Conservation (phyloP, 371 early-diverging fungal species). For the Lichtheimia hyalospora region DNA sequence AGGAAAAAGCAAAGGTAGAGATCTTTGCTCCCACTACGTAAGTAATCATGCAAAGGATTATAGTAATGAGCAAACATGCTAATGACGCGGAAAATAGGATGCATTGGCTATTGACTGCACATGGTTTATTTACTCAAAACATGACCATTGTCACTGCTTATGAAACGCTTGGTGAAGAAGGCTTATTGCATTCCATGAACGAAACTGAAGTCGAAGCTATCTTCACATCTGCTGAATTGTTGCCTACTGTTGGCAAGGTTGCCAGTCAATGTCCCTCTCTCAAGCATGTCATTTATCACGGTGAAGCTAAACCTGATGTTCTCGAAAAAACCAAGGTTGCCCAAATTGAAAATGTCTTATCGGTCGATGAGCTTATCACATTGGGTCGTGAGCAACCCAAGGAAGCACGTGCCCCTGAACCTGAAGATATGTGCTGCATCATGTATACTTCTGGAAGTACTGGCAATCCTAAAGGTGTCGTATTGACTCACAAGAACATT, state of each 20-base stretch:
- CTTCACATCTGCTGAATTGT: constrained; percentile 79
- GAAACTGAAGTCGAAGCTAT: constrained; percentile 76
- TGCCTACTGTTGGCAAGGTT: constrained; percentile 66
- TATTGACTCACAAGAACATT: constrained; percentile 83
- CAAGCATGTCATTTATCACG: constrained; percentile 75
- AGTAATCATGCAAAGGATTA: not conserved
- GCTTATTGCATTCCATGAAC: constrained; percentile 81
- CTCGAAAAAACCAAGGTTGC: constrained; percentile 40
- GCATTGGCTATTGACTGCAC: constrained; percentile 74
- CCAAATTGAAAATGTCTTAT: constrained; percentile 17
- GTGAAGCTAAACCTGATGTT: constrained; percentile 54
- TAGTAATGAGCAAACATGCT: not conserved
- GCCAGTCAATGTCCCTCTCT: constrained; percentile 60
- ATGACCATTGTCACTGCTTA: constrained; percentile 84
- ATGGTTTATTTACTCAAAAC: constrained; percentile 71
- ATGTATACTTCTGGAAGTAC: constrained; percentile 97
- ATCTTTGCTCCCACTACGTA: constrained; percentile 81
- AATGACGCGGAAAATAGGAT: constrained; percentile 40
- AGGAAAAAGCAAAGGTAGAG: constrained; percentile 61
- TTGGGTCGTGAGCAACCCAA: constrained; percentile 67
- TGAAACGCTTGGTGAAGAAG: constrained; percentile 88
- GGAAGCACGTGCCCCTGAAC: constrained; percentile 62
- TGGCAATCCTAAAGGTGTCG: constrained; percentile 90
- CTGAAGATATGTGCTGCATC: constrained; percentile 84
- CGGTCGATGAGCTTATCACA: constrained; percentile 57